A percentile compares a stretch with the other conserved stretches of the same genome.
Conservation (phyloP, 257 asterid species). For the Cynanchum wilfordii region DNA sequence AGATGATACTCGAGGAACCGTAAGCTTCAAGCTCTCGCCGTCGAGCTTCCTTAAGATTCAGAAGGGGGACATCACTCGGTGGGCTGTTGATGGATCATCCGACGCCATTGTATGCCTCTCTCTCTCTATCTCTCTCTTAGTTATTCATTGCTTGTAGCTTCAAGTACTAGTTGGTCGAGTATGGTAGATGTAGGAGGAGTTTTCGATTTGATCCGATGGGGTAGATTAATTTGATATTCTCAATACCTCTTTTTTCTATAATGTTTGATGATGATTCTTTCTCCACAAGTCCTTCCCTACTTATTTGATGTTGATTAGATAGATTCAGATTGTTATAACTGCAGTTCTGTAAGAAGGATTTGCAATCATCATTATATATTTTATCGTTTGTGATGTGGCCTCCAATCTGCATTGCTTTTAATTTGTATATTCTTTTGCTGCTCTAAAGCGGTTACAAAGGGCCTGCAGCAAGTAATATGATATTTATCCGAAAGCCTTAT, state of each 20-base stretch:
- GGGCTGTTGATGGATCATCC: constrained; percentile 85
- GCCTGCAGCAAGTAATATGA: neutral
- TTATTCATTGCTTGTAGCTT: neutral
- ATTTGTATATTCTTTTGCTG: neutral
- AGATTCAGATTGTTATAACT: neutral
- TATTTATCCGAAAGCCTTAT: neutral
- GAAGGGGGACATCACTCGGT: constrained; percentile 78
- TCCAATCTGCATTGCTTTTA: neutral
- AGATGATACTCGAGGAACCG: constrained; percentile 17
- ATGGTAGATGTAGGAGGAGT: neutral
- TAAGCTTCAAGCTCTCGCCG: constrained; percentile 47
- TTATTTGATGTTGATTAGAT: neutral
- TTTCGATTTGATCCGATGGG: neutral
- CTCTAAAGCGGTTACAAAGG: too few species aligned
- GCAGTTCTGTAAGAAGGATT: neutral
- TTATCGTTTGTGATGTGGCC: too few species aligned
- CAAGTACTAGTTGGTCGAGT: neutral
- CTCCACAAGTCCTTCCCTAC: neutral
- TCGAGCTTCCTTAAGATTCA: constrained; percentile 55
- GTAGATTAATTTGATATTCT: neutral
- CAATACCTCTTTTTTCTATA: neutral
- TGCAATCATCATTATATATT: neutral
- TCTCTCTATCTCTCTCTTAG: constrained; percentile 13
- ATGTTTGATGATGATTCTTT: neutral
- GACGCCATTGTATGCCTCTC: constrained; percentile 70